Base-by-base conservation (phyloP, 2,329 filamentous ascomycete genomes). In the Beauveria rudraprayagi region DNA sequence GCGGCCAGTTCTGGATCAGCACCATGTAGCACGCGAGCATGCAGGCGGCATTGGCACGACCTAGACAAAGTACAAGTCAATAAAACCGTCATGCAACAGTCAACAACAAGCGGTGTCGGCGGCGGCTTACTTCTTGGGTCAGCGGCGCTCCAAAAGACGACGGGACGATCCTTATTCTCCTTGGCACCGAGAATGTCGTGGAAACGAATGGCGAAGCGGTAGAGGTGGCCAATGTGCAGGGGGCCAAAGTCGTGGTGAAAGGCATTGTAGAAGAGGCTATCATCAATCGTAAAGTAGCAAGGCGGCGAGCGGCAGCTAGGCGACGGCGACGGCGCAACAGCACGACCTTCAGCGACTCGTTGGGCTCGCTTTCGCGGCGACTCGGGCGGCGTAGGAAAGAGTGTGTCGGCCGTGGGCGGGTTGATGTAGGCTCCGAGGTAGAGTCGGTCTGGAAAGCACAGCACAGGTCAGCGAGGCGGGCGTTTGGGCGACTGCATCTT, bases 231-330 rank as follows among this genome's bases (percentile, higher is more conserved):
- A 67, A 99, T 96, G 78, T 99, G 94, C 63, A 99, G 81, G 70
- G 94, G 94, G 69, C 94, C 94, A 74, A 99, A 99, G 77, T 99
- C 94, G 70, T 95, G 92, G 77, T 97, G 92, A 76, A 99, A 99
- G 37, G 93, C 92, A 75, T 99, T 99, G 82, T 99, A 99, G 52
- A 96, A 83, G 50, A 99, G 86, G 46, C 82, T 88, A 71, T 96
- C 91, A 72, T 99, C 94, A 67, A 97, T 87, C 56, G 91, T 93
- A 76, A 99, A 99, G 78, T 97, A 99, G 72, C 90, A 92, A 1
- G 94, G 94, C 60, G 87, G 78, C 66, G 80, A 65, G 56, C 70
- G 66, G 63, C 67, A 70, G 65, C 65, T 67, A 17, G 62, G 56
- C 56, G 68, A 34, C 5, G 30, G 30, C 30, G 30, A 34, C 30